A percentile compares a stretch with the other conserved stretches of the same genome.
These are phyloP conservation scores for Panicum miliaceum DNA, from an alignment of 176 grass and related monocot genomes.

Conservation along the genomic window DNA sequence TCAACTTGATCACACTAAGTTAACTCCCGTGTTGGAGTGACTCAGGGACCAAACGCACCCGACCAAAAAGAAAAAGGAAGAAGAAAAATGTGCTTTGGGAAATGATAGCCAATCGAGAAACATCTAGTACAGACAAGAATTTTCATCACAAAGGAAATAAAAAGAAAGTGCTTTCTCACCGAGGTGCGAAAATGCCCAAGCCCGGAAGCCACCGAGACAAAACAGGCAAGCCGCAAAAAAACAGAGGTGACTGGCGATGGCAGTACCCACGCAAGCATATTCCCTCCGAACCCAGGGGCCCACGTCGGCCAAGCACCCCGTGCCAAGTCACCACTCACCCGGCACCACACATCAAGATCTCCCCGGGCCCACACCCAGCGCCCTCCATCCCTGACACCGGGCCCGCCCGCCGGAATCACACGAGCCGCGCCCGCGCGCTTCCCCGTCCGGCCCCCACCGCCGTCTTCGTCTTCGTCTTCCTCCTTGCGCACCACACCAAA, in stretches of 20 bases:
- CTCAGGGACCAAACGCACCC: too few relatives aligned
- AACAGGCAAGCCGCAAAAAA: neutral
- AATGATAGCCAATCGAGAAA: neutral
- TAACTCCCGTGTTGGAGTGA: too few relatives aligned
- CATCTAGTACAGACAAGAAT: neutral
- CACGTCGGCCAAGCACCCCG: neutral
- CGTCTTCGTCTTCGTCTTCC: slow-evolving; percentile 24
- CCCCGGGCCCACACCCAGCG: slow-evolving; percentile 16
- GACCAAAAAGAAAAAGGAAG: too few relatives aligned
- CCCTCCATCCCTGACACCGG: neutral
- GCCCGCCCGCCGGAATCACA: slow-evolving; percentile 4
- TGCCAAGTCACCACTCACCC: slow-evolving; percentile 39
- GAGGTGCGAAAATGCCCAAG: neutral
- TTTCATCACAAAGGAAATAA: neutral
- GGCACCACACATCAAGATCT: slow-evolving; percentile 33
- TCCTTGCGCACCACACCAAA: neutral
- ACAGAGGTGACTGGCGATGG: too few relatives aligned
- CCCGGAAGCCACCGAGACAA: too few relatives aligned
- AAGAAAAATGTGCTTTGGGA: neutral
- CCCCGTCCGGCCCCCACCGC: neutral
- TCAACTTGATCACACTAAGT: too few relatives aligned
- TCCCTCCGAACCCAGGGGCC: slow-evolving; percentile 5
- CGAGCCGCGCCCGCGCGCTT: neutral
- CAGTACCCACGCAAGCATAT: slow-evolving; percentile 26
- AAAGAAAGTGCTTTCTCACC: neutral